Evolutionary conservation across 73 alveolate genomes (phyloP), one percentile per base, ranked within the genome.

Genomic region (Paramecium caudatum): DNA sequence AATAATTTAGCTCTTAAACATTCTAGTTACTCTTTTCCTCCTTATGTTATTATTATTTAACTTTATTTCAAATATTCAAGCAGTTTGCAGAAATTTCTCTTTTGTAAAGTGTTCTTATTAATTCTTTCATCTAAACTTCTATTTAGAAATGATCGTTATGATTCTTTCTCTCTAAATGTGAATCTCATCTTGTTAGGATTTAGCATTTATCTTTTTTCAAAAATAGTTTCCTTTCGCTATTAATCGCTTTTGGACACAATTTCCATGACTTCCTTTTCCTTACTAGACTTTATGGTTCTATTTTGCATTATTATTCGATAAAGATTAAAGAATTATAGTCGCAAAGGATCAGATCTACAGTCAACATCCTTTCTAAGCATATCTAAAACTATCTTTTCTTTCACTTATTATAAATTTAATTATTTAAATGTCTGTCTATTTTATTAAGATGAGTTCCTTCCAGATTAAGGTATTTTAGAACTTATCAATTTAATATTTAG

Each of bases 121-220:
- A 55, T 55, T 55, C 80, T 55, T 2, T 55, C 80, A 23, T 55
- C 80, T 10, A 55, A 55, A 55, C 80, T 55, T 55, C 30, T 55
- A 15, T 55, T 55, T 25, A 55, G n/a, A 27, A 55, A 55, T 23
- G 80, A 55, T 55, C 80, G 9, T 27, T 55, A 13, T 17, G 80
- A 55, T 55, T 55, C 80, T 55, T 55, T 55, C 23, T 55, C 80
- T 55, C 17, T 55, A 10, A 55, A 55, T 10, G 80, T 55, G 7
- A 55, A 55, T 23, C 80, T 55, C 80, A 55, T 55, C 30, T 43
- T 55, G 12, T 55, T 55, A 27, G 30, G 30, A 55, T 55, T 55
- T 43, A 37, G 30, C 3, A 55, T 27, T 55, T 55, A 55, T 55
- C 80, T 55, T 55, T 55, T 55, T 55, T 55, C 80, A 23, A 27